These are phyloP conservation scores for Leptographium galeiforme DNA, from an alignment of 2,329 filamentous ascomycete genomes.

Conservation along the genomic window DNA sequence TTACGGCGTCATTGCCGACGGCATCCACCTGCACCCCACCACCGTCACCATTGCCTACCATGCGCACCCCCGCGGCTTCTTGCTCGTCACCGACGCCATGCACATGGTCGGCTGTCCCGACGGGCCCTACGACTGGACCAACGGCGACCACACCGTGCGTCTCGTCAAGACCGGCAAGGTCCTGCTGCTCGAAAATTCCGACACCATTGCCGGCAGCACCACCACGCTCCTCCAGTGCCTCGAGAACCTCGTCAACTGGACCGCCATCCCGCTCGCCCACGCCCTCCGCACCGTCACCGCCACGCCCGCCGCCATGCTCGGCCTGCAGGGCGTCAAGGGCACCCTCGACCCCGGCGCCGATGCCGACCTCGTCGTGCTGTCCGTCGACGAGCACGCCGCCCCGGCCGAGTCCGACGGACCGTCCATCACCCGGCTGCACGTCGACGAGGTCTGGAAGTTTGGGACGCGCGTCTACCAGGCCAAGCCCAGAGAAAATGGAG, in stretches of 20 bases:
- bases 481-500: neutral
- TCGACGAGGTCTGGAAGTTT: slow-evolving; percentile 77
- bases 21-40: slow-evolving; percentile 79
- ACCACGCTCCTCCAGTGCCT: slow-evolving; percentile 70
- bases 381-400: slow-evolving; percentile 27
- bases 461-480: slow-evolving; percentile 34
- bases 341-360: slow-evolving; percentile 48
- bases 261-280: slow-evolving; percentile 51
- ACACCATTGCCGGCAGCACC: slow-evolving; percentile 64
- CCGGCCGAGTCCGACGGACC: slow-evolving; percentile 4
- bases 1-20: slow-evolving; percentile 83
- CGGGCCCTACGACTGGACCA: slow-evolving; percentile 76
- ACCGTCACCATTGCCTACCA: slow-evolving; percentile 83
- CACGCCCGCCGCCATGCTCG: slow-evolving; percentile 67
- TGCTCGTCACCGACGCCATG: slow-evolving; percentile 90
- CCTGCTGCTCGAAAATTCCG: slow-evolving; percentile 63
- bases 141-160: slow-evolving; percentile 44
- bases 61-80: slow-evolving; percentile 70
- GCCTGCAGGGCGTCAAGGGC: slow-evolving; percentile 54
- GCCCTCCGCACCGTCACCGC: slow-evolving; percentile 61
- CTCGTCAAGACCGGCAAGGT: slow-evolving; percentile 60
- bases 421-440: slow-evolving; percentile 31
- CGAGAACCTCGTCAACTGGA: slow-evolving; percentile 68
- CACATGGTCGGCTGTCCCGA: slow-evolving; percentile 72
- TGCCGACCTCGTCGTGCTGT: slow-evolving; percentile 57